Conservation (phyloP, 2,329 filamentous ascomycete species). For the Paecilomyces niveus region DNA sequence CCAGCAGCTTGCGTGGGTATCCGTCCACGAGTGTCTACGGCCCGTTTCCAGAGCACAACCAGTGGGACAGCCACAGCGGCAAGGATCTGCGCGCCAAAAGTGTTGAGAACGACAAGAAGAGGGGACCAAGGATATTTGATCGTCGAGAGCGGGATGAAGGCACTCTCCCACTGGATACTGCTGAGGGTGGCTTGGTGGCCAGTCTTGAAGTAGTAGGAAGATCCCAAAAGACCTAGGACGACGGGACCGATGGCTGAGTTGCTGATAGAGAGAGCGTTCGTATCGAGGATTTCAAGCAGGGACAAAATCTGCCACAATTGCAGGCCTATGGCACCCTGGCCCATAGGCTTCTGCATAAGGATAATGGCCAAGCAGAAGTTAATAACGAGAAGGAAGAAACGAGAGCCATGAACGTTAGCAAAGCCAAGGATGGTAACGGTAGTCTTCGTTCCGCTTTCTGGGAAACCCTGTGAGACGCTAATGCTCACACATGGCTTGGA, state of each 20-base stretch:
- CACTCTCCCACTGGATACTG: conserved; percentile 91
- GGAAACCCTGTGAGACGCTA: conserved; percentile 44
- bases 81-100: conserved; percentile 81
- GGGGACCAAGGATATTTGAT: conserved; percentile 88
- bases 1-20: conserved; percentile 13
- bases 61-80: conserved; percentile 74
- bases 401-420: conserved; percentile 83
- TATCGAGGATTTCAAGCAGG: conserved; percentile 57
- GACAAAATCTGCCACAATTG: conserved; percentile 86
- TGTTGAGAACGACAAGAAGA: conserved; percentile 73
- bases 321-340: conserved; percentile 72
- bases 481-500: conserved; percentile 78
- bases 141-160: conserved; percentile 78
- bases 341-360: conserved; percentile 90
- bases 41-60: conserved; percentile 80
- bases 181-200: conserved; percentile 85
- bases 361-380: conserved; percentile 71
- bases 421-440: conserved; percentile 79
- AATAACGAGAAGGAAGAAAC: conserved; percentile 76
- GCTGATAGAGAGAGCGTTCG: conserved; percentile 54
- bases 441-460: conserved; percentile 39
- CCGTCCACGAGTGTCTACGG: conserved; percentile 59
- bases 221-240: conserved; percentile 78
- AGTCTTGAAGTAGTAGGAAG: conserved; percentile 95
- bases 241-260: conserved; percentile 68